Conservation (phyloP, 495 filamentous ascomycete genomes). For the Podospora comata region DNA sequence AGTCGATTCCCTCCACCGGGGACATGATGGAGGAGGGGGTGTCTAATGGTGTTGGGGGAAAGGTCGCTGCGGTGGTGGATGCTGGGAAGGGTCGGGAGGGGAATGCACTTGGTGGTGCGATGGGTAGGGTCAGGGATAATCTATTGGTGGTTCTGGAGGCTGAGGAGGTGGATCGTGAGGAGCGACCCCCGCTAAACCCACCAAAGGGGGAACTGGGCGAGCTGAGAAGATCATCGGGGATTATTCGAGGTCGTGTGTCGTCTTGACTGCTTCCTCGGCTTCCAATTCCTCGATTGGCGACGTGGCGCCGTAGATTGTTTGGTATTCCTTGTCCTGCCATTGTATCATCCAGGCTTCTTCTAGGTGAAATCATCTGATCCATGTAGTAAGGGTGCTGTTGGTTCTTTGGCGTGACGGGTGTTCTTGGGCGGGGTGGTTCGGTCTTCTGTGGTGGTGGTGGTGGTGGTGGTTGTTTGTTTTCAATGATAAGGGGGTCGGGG, state of each 20-base stretch:
- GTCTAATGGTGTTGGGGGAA: constrained; percentile 49
- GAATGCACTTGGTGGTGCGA: constrained; percentile 45
- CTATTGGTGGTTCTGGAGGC: constrained; percentile 66
- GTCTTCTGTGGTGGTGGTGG: not conserved
- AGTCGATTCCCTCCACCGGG: constrained; percentile 66
- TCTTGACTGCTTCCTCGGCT: constrained; percentile 20
- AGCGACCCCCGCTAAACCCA: constrained; percentile 42
- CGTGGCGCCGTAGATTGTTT: constrained; percentile 19
- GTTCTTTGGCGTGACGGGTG: constrained; percentile 1
- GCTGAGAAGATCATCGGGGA: constrained; percentile 26
- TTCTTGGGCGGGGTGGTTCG: not conserved
- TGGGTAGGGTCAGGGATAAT: constrained; percentile 76
- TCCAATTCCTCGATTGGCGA: constrained; percentile 1
- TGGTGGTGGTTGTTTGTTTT: not conserved
- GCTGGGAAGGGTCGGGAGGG: constrained; percentile 45
- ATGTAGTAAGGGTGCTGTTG: constrained; percentile 15
- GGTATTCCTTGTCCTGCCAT: constrained; percentile 23
- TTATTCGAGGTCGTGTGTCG: constrained; percentile 20
- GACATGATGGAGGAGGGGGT: constrained; percentile 38
- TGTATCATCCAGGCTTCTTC: constrained; percentile 30
- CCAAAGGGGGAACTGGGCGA: constrained; percentile 24
- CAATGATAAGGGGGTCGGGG: not conserved
- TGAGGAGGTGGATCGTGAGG: constrained; percentile 52
- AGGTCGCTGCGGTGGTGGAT: constrained; percentile 37
- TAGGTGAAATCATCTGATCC: constrained; percentile 30